Conservation (phyloP, 352 stramenopile genomes). For the Pythium brachiatum region DNA sequence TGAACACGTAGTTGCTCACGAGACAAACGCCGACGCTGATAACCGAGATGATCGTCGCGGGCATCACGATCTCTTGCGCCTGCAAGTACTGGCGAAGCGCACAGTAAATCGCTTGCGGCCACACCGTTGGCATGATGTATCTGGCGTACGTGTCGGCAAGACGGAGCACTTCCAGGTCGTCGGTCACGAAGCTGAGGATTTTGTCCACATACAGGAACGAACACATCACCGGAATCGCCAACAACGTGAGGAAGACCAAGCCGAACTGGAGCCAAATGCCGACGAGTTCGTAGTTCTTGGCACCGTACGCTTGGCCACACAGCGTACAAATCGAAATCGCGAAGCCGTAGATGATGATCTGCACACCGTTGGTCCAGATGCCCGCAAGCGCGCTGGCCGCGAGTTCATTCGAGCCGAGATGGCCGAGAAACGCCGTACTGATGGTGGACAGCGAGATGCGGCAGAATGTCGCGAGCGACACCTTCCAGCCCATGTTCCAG, state of each 20-base stretch:
- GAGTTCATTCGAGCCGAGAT: constrained; percentile 71
- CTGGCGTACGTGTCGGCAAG: constrained; percentile 64
- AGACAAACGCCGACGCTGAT: constrained; percentile 63
- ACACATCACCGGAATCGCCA: constrained; percentile 72
- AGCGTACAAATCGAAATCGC: constrained; percentile 78
- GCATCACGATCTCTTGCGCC: constrained; percentile 76
- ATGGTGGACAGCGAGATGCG: constrained; percentile 79
- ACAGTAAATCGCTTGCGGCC: constrained; percentile 70
- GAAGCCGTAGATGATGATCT: constrained; percentile 80
- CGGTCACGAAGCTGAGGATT: constrained; percentile 64
- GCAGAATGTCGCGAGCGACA: constrained; percentile 80
- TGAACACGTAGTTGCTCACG: constrained; percentile 72
- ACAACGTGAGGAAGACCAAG: constrained; percentile 60
- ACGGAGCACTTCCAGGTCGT: constrained; percentile 56
- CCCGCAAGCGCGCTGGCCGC: constrained; percentile 65
- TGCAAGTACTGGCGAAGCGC: constrained; percentile 77
- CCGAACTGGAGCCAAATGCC: constrained; percentile 80
- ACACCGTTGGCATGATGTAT: constrained; percentile 57
- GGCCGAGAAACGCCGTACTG: constrained; percentile 73
- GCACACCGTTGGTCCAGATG: constrained; percentile 79
- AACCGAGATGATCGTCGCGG: constrained; percentile 75
- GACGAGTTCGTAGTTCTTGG: constrained; percentile 75
- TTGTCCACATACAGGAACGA: constrained; percentile 82
- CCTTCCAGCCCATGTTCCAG: constrained; percentile 83
- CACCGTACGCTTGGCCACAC: constrained; percentile 75